These are phyloP conservation scores for Paulownia fortunei DNA, from an alignment of 257 asterid species.

Conservation along the genomic window DNA sequence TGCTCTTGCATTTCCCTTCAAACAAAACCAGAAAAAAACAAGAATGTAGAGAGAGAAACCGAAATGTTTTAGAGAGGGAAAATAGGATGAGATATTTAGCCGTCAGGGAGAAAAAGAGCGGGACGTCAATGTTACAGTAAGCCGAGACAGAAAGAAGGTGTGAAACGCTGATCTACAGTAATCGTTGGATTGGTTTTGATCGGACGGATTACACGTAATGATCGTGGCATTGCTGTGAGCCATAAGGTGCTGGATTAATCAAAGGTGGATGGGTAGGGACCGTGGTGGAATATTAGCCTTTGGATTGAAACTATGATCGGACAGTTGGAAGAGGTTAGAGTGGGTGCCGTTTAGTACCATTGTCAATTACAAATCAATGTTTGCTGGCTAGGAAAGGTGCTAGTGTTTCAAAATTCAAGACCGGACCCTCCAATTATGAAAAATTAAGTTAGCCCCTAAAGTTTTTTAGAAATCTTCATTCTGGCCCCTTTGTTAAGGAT, in stretches of 20 bases:
- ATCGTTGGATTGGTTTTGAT: conserved; percentile 47
- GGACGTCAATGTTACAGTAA: conserved; percentile 44
- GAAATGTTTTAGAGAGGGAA: not conserved
- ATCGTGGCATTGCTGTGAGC: conserved; percentile 46
- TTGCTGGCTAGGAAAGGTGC: not conserved
- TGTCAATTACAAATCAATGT: conserved; percentile 22
- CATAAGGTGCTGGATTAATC: conserved; percentile 51
- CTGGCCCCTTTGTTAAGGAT: not conserved
- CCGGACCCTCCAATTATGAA: not conserved
- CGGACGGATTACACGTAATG: conserved; percentile 30
- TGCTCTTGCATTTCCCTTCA: conserved; percentile 63
- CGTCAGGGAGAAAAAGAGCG: conserved; percentile 51
- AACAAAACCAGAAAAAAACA: not conserved
- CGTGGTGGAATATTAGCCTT: conserved; percentile 44
- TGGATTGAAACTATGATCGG: conserved; percentile 38
- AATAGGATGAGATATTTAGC: conserved; percentile 34
- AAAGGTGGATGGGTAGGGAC: conserved; percentile 41
- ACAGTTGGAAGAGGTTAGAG: conserved; percentile 29
- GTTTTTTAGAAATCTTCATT: not conserved
- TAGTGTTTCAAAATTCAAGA: not conserved
- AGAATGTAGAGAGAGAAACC: not conserved
- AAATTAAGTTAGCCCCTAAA: not conserved
- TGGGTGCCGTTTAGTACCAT: conserved; percentile 9
- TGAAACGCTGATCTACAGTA: not conserved
- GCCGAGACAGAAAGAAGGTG: conserved; percentile 10